Percentiles rank a stretch among this genome's conserved stretches.
These are phyloP conservation scores for Cornus controversa DNA, from an alignment of 148 eudicot genomes.

Conservation along the genomic window DNA sequence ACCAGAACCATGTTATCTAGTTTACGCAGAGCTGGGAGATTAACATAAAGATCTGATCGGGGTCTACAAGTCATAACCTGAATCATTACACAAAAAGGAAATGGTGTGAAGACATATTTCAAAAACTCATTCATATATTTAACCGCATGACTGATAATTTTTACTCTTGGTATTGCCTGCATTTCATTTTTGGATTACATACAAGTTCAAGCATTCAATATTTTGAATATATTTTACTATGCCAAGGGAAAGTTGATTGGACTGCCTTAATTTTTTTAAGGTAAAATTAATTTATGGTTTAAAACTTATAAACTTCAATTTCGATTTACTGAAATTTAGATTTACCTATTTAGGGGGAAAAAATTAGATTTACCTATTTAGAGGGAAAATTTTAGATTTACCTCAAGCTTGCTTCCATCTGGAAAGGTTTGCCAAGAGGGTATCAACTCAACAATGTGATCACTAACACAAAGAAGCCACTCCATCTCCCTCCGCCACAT, in stretches of 20 bases:
- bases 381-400: conserved; percentile 18
- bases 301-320: background rate
- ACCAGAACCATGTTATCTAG: conserved; percentile 87
- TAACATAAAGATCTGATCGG: conserved; percentile 64
- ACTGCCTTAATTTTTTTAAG: too few species aligned
- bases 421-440: conserved; percentile 57
- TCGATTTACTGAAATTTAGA: background rate
- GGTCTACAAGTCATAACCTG: conserved; percentile 89
- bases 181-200: background rate
- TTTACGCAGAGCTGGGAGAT: conserved; percentile 86
- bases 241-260: background rate
- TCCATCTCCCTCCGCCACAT: conserved; percentile 72
- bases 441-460: conserved; percentile 56
- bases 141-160: background rate
- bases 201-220: background rate
- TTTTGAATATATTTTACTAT: too few species aligned
- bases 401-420: conserved; percentile 61
- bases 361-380: too few species aligned
- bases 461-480: conserved; percentile 62
- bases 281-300: background rate
- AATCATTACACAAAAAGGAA: conserved; percentile 3
- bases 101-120: background rate
- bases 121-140: background rate
- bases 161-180: too few species aligned
- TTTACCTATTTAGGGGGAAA: too few species aligned